phyloP scores from a whole-genome alignment of 208 protist genomes.

The Porcisia deanei region DNA sequence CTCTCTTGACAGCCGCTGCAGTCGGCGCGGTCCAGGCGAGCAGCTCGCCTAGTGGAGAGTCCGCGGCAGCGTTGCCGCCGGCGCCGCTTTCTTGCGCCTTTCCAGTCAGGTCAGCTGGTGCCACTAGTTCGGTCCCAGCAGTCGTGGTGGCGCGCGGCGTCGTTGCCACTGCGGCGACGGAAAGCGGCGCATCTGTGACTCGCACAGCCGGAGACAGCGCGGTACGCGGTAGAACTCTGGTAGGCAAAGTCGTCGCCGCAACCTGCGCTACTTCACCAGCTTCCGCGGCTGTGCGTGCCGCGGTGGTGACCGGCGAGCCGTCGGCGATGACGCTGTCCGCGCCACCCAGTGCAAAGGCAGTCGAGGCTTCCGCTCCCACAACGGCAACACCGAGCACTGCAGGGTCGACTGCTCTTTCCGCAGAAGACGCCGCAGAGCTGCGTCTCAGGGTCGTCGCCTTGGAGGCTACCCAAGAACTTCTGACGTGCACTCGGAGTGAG shows the following conservation, averaged over 20 bases:
- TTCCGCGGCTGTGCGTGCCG: background rate
- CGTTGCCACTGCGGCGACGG: background rate
- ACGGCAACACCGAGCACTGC: background rate
- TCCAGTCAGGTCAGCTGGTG: background rate
- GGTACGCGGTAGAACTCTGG: constrained; percentile 21
- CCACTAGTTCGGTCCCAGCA: background rate
- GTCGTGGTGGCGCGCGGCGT: constrained; percentile 13
- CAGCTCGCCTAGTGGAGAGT: background rate
- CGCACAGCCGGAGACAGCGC: background rate
- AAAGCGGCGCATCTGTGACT: background rate
- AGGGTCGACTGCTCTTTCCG: background rate
- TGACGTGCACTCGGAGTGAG: constrained; percentile 19
- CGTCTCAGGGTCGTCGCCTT: constrained; percentile 11
- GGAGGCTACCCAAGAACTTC: constrained; percentile 26
- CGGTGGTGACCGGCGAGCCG: constrained; percentile 1
- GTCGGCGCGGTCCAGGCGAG: background rate
- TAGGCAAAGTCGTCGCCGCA: constrained; percentile 17
- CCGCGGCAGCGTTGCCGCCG: background rate
- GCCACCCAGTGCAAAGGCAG: background rate
- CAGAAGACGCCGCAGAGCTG: constrained; percentile 24
- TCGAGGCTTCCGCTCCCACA: background rate
- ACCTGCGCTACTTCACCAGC: background rate
- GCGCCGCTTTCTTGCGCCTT: background rate
- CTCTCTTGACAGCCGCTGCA: constrained; percentile 3
- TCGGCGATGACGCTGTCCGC: background rate